Percentiles rank a stretch among this genome's conserved stretches.
Evolutionary conservation across 495 filamentous ascomycete species (phyloP).

Genomic region (Aspergillus ostianus): DNA sequence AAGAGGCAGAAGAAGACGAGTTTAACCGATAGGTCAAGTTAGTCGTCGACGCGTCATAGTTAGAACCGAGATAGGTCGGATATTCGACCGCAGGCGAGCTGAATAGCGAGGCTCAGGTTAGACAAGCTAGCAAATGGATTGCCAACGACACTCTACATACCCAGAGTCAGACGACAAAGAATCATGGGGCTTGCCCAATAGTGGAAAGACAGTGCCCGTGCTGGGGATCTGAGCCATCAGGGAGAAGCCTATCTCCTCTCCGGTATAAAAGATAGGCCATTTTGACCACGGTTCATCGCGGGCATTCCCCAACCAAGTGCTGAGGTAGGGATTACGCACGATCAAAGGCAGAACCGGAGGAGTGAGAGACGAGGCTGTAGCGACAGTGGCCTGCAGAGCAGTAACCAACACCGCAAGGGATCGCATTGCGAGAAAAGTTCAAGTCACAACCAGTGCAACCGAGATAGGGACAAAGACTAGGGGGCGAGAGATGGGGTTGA

Average conservation of each 20-base stretch:
- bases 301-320: constrained; percentile 79
- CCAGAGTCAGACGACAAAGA: constrained; percentile 53
- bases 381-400: constrained; percentile 36
- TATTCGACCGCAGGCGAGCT: constrained; percentile 50
- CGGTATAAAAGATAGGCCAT: constrained; percentile 96
- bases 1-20: constrained; percentile 23
- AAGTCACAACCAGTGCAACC: neutral
- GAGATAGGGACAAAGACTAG: neutral
- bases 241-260: constrained; percentile 78
- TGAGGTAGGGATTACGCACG: constrained; percentile 90
- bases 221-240: constrained; percentile 75
- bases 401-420: constrained; percentile 34
- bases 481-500: neutral
- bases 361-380: constrained; percentile 50
- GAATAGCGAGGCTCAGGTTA: neutral
- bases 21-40: constrained; percentile 81
- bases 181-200: constrained; percentile 86
- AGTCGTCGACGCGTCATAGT: constrained; percentile 90
- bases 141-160: constrained; percentile 28
- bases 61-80: constrained; percentile 72
- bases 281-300: constrained; percentile 81
- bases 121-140: neutral
- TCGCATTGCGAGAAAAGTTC: constrained; percentile 30
- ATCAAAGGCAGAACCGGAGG: constrained; percentile 85
- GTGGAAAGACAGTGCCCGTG: constrained; percentile 72